A percentile compares a stretch with the other conserved stretches of the same genome.
Conservation (phyloP, 2,329 filamentous ascomycete species). For the Falciphora oryzae region DNA sequence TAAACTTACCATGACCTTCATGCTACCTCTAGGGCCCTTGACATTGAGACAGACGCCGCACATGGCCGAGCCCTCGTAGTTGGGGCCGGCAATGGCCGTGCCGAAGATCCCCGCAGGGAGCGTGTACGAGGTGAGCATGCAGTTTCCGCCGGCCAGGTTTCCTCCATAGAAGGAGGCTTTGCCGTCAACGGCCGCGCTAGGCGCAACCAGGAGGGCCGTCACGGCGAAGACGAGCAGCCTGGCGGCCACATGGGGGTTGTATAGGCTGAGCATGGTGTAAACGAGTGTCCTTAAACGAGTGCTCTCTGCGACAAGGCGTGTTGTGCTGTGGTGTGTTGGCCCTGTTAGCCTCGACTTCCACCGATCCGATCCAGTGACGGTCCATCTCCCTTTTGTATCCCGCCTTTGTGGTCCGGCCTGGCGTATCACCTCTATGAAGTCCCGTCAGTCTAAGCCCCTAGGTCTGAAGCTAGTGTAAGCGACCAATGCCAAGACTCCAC, state of each 20-base stretch:
- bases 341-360: neutral
- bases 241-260: neutral
- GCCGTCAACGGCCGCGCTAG: conserved; percentile 19
- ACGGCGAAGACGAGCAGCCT: neutral
- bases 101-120: conserved; percentile 54
- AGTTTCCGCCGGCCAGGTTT: conserved; percentile 53
- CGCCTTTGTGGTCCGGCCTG: neutral
- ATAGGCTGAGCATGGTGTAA: neutral
- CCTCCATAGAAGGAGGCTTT: conserved; percentile 49
- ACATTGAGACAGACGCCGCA: conserved; percentile 60
- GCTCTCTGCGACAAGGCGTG: neutral
- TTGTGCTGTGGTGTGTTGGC: neutral
- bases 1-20: conserved; percentile 56
- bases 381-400: neutral
- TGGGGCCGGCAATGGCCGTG: conserved; percentile 53
- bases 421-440: too few species aligned
- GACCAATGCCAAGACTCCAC: neutral
- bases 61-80: conserved; percentile 48
- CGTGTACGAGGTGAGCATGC: conserved; percentile 58
- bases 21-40: conserved; percentile 47
- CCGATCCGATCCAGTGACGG: neutral
- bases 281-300: neutral
- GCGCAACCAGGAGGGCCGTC: neutral
- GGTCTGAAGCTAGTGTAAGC: neutral
- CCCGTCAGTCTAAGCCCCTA: too few species aligned